These are phyloP conservation scores for Ziziphus jujuba DNA, from an alignment of 306 rosid species.

Conservation along the genomic window DNA sequence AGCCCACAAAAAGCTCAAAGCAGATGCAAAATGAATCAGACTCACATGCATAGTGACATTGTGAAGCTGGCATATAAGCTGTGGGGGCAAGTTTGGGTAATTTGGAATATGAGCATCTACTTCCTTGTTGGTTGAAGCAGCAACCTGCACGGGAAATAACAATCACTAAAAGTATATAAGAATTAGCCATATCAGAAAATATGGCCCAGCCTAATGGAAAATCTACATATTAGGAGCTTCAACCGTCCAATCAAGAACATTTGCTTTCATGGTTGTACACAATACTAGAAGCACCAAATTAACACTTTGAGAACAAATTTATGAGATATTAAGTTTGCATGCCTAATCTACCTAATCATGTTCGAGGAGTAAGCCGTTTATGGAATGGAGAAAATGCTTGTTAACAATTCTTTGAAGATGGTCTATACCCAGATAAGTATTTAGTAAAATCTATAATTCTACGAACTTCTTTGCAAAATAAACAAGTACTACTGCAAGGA, in stretches of 20 bases:
- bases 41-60: conserved; percentile 80
- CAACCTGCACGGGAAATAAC: conserved; percentile 46
- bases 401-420: background rate
- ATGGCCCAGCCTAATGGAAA: background rate
- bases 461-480: background rate
- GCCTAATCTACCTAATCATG: background rate
- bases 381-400: background rate
- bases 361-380: background rate
- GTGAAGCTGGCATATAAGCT: conserved; percentile 69
- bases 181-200: conserved; percentile 1
- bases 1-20: conserved; percentile 5
- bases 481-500: background rate
- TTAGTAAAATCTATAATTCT: background rate
- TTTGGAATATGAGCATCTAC: conserved; percentile 70
- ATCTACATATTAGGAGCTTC: background rate
- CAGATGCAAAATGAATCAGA: conserved; percentile 14
- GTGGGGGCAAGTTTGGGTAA: conserved; percentile 71
- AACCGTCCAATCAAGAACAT: conserved; percentile 7
- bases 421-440: background rate
- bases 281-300: background rate
- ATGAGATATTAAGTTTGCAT: background rate
- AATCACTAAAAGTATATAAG: conserved; percentile 1
- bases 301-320: background rate
- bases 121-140: conserved; percentile 73
- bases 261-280: background rate